Base-by-base conservation (phyloP, 768 basidiomycete species). In the Xerocomellus amylosporus region DNA sequence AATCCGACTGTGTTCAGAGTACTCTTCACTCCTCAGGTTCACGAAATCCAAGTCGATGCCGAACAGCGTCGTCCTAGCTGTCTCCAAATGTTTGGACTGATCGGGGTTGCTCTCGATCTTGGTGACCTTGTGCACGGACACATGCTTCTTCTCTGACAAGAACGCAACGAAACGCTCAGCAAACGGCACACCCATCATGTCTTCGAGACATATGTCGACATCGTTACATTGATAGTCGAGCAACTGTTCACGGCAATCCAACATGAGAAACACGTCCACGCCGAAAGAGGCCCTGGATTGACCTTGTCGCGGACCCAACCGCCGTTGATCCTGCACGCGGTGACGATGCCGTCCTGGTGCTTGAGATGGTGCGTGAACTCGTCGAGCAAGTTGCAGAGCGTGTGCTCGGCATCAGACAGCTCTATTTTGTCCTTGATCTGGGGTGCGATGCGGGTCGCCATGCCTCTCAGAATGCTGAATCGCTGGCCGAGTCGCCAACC, bases 291-390 rank as follows among this genome's bases (percentile, higher is more conserved):
- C 17, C 64, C 36, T 19, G 4, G 26, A 69, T 74, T 61, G 56
- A 94, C 96, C 86, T 99, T 99, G 72, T 99, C 97, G 64, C 97
- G 79, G 42, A 98, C 97, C 97, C 97, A 99, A 19, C 97, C 97
- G 17, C 97, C 97, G 12, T 94, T 97, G 44, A 99, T 90, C 60
- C 97, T 81, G 68, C 96, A 96, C 1, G 82, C 79, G 0, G 84
- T 85, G 5, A 72, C 70, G 20, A 84, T 75, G 10, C 77, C 78
- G 47, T 82, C 77, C 33, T 79, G 75, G 52, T 74, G 68, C 53
- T 76, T 78, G 60, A 87, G 73, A 59, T 80, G 73, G 14, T 68
- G 72, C 7, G 86, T 82, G 67, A 89, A 97, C 54, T 86, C 85
- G 66, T 95, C 86, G 49, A 98, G 78, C n/a, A 95, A 77, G 3